Conservation (phyloP, 148 eudicot genomes). For the Pharnaceum exiguum region DNA sequence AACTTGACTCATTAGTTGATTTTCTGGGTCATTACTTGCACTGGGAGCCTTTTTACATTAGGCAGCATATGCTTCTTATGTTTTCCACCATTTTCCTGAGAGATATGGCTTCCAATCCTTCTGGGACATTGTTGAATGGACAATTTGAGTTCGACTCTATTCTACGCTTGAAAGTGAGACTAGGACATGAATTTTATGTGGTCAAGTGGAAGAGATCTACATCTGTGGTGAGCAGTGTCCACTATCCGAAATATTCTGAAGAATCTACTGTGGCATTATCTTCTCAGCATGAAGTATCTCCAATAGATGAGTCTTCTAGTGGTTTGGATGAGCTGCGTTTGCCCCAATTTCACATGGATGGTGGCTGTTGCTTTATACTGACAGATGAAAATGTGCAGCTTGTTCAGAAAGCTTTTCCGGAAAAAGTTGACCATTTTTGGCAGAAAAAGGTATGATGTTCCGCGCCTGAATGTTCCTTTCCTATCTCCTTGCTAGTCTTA, state of each 20-base stretch:
- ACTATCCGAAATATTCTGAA: slow-evolving; percentile 22
- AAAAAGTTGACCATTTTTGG: slow-evolving; percentile 43
- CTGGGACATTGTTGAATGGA: slow-evolving; percentile 43
- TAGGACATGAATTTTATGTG: slow-evolving; percentile 56
- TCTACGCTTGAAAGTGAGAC: slow-evolving; percentile 68
- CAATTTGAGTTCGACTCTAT: slow-evolving; percentile 73
- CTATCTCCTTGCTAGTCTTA: background rate
- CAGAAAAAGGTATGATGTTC: slow-evolving; percentile 50
- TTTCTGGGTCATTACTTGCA: slow-evolving; percentile 53
- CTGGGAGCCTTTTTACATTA: slow-evolving; percentile 83
- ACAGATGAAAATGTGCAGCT: slow-evolving; percentile 82
- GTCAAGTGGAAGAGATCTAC: slow-evolving; percentile 73
- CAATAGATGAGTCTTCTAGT: slow-evolving; percentile 28
- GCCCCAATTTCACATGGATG: slow-evolving; percentile 43
- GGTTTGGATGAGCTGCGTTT: slow-evolving; percentile 51
- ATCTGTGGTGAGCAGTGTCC: slow-evolving; percentile 14
- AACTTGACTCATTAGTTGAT: slow-evolving; percentile 67
- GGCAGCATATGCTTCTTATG: slow-evolving; percentile 73
- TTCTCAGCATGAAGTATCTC: slow-evolving; percentile 25
- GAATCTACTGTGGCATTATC: slow-evolving; percentile 31
- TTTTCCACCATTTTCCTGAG: slow-evolving; percentile 75
- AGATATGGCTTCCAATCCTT: slow-evolving; percentile 50
- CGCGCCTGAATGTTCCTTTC: background rate
- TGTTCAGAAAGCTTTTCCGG: slow-evolving; percentile 72
- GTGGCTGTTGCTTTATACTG: slow-evolving; percentile 48